phyloP scores from a whole-genome alignment of 1,139 yeast species.

The Chernovozyma sophiae-reginae region DNA sequence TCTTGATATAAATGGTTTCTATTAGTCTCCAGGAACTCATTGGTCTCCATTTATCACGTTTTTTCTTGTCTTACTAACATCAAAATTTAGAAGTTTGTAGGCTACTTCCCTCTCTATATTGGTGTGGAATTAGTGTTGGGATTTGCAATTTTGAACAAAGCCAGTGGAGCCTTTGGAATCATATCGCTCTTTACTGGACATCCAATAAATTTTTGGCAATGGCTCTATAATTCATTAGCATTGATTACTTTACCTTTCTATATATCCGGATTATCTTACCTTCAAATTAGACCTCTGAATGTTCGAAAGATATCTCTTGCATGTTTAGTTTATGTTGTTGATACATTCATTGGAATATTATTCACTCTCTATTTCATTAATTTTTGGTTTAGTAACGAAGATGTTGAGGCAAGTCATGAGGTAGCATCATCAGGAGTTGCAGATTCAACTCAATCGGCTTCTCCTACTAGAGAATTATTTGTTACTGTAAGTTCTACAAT shows the following conservation, averaged over 20 bases:
- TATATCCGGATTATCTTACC: conserved; percentile 51
- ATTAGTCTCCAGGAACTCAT: too few species aligned
- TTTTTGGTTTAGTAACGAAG: conserved; percentile 65
- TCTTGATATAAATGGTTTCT: too few species aligned
- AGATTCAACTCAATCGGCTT: conserved; percentile 54
- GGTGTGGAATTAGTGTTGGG: conserved; percentile 87
- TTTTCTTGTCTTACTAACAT: too few species aligned
- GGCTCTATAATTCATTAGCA: conserved; percentile 73
- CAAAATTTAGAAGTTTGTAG: conserved; percentile 47
- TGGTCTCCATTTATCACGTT: too few species aligned
- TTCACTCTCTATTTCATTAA: conserved; percentile 72
- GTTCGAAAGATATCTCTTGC: conserved; percentile 53
- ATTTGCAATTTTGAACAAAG: conserved; percentile 77
- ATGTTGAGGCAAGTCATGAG: conserved; percentile 16
- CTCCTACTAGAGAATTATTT: conserved; percentile 67
- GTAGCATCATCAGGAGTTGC: conserved; percentile 7
- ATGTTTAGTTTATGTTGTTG: conserved; percentile 59
- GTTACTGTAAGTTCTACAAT: conserved; percentile 59
- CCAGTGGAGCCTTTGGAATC: conserved; percentile 85
- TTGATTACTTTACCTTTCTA: conserved; percentile 63
- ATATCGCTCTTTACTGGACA: conserved; percentile 87
- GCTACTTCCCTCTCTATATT: conserved; percentile 68
- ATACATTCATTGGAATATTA: conserved; percentile 60
- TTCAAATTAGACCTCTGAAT: conserved; percentile 27
- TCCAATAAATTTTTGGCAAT: conserved; percentile 76